phyloP scores from a whole-genome alignment of 805 yeast species.

The Blastobotrys americana region DNA sequence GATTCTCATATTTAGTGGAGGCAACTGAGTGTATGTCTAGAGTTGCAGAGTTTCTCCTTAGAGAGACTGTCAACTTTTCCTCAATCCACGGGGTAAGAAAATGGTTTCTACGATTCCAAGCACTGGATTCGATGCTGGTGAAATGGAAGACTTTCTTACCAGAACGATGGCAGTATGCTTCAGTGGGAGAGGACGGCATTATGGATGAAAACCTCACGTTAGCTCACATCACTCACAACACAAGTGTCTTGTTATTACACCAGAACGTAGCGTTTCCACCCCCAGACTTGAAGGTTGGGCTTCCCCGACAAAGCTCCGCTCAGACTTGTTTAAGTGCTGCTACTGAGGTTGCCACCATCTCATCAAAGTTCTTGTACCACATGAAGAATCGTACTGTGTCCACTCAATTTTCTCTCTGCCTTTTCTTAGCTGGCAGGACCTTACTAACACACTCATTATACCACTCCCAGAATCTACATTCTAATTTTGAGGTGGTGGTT shows the following conservation, averaged over 20 bases:
- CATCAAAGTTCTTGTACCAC: background rate
- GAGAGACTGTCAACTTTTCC: constrained; percentile 4
- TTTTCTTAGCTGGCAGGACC: background rate
- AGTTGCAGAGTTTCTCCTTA: constrained; percentile 9
- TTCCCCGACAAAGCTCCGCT: constrained; percentile 7
- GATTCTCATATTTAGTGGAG: constrained; percentile 9
- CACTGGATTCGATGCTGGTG: constrained; percentile 8
- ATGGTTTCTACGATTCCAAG: constrained; percentile 9
- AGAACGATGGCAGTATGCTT: constrained; percentile 5
- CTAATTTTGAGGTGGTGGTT: constrained; percentile 10
- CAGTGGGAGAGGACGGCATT: background rate
- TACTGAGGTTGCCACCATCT: background rate
- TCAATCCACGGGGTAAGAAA: constrained; percentile 4
- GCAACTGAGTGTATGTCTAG: constrained; percentile 8
- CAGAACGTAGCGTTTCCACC: constrained; percentile 4
- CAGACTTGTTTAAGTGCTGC: constrained; percentile 1
- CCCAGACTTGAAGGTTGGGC: constrained; percentile 2
- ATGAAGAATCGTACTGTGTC: background rate
- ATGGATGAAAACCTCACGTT: constrained; percentile 2
- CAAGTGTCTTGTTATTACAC: constrained; percentile 4
- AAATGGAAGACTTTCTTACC: constrained; percentile 11
- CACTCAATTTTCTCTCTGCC: constrained; percentile 1
- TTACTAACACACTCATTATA: background rate
- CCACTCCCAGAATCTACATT: background rate
- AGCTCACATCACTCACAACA: constrained; percentile 7